Conservation (phyloP, 106 monocot species). For the Vanilla planifolia region DNA sequence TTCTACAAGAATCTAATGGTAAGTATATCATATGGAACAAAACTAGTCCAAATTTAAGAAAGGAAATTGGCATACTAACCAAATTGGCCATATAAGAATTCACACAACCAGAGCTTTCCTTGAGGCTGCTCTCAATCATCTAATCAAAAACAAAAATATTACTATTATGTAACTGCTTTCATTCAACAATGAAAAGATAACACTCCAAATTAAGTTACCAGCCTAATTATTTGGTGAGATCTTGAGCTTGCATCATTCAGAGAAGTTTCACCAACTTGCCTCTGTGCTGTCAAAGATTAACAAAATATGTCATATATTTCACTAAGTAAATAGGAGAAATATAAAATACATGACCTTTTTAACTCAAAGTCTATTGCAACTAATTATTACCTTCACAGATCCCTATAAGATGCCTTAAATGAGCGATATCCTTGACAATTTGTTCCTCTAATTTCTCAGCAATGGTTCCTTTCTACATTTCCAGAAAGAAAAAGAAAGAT, state of each 20-base stretch:
- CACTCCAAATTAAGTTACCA: conserved; percentile 30
- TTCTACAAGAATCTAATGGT: conserved; percentile 49
- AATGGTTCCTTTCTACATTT: conserved; percentile 81
- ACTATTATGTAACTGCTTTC: background rate
- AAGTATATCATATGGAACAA: background rate
- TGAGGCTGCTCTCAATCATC: conserved; percentile 84
- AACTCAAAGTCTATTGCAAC: too few species aligned
- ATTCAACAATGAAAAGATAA: background rate
- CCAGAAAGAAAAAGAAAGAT: conserved; percentile 7
- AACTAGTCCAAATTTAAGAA: background rate
- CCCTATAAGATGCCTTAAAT: conserved; percentile 70
- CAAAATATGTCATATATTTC: conserved; percentile 4
- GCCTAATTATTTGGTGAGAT: conserved; percentile 97
- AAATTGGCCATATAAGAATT: conserved; percentile 93
- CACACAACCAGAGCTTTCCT: conserved; percentile 71
- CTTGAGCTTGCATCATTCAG: conserved; percentile 95
- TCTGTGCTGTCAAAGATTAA: conserved; percentile 49
- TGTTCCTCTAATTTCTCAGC: conserved; percentile 93
- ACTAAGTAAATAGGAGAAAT: background rate
- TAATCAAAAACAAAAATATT: conserved; percentile 12
- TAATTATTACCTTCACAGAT: conserved; percentile 84
- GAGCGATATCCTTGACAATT: conserved; percentile 67
- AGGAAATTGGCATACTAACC: conserved; percentile 24
- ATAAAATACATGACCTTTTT: background rate
- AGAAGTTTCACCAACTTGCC: conserved; percentile 92